phyloP scores from a whole-genome alignment of 257 asterid species.

The Petrea volubilis region DNA sequence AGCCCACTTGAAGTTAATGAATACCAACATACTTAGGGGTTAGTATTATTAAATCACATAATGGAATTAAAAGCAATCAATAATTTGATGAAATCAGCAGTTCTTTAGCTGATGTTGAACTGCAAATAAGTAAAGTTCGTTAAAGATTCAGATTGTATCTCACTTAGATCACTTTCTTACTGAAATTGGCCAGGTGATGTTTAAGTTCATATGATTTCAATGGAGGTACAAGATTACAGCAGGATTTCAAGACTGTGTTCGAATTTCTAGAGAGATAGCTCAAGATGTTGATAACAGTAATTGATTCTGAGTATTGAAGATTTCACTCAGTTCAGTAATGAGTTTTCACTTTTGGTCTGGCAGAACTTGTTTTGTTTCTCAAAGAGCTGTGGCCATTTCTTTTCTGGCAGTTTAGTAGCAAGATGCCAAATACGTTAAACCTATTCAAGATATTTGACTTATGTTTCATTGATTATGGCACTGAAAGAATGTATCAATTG shows the following conservation, averaged over 20 bases:
- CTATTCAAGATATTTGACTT: too few relatives aligned
- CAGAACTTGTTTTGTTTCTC: too few relatives aligned
- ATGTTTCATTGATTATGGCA: too few relatives aligned
- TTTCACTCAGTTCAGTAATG: too few relatives aligned
- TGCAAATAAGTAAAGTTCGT: neutral
- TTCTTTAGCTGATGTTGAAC: neutral
- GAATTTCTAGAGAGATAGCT: neutral
- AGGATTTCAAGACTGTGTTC: neutral
- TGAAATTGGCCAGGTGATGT: neutral
- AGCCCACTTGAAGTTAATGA: neutral
- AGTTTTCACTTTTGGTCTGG: too few relatives aligned
- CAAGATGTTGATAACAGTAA: neutral
- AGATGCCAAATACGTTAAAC: neutral
- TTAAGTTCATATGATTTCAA: neutral
- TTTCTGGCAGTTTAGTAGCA: neutral
- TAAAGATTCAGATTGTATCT: neutral
- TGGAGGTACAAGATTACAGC: neutral
- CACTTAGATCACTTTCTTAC: neutral
- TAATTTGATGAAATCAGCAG: neutral
- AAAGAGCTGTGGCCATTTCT: too few relatives aligned
- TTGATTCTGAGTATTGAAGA: neutral
- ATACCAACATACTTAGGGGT: neutral
- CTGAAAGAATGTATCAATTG: neutral
- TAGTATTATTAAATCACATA: neutral
- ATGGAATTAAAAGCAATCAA: neutral